Percentiles rank a stretch among this genome's conserved stretches.
Conservation (phyloP, 2,329 filamentous ascomycete species). For the Aspergillus ruber region DNA sequence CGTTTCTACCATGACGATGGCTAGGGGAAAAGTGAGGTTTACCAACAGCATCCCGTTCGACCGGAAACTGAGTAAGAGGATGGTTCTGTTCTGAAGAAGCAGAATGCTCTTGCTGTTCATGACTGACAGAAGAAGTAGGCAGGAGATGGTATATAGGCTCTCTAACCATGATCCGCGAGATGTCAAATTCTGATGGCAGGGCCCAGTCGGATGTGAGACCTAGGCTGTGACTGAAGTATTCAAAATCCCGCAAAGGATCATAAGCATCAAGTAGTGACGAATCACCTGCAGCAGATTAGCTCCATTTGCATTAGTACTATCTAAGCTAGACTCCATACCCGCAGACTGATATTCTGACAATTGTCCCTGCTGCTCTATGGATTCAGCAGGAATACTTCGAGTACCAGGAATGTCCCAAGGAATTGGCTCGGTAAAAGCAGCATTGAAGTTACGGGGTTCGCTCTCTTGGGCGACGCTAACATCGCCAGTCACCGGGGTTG, state of each 20-base stretch:
- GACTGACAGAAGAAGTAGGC: not conserved
- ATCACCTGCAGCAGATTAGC: not conserved
- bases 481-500: too few relatives aligned
- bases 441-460: too few relatives aligned
- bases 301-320: too few relatives aligned
- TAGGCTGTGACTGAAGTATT: slow-evolving; percentile 7
- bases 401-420: not conserved
- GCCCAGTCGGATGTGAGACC: slow-evolving; percentile 8
- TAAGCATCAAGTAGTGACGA: slow-evolving; percentile 3
- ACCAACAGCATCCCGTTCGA: slow-evolving; percentile 2
- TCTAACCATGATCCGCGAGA: slow-evolving; percentile 3
- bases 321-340: too few relatives aligned
- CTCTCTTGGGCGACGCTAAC: too few relatives aligned
- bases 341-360: not conserved
- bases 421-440: not conserved
- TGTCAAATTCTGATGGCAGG: slow-evolving; percentile 4
- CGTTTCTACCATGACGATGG: not conserved
- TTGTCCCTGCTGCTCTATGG: not conserved
- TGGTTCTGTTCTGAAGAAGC: not conserved
- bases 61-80: slow-evolving; percentile 1
- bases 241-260: slow-evolving; percentile 7
- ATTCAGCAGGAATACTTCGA: not conserved
- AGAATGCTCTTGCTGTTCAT: not conserved
- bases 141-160: slow-evolving; percentile 1
- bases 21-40: not conserved